Evolutionary conservation across 768 basidiomycete species (phyloP), one percentile per base, ranked within the genome.

Genomic region (Boletus tomentosulus): DNA sequence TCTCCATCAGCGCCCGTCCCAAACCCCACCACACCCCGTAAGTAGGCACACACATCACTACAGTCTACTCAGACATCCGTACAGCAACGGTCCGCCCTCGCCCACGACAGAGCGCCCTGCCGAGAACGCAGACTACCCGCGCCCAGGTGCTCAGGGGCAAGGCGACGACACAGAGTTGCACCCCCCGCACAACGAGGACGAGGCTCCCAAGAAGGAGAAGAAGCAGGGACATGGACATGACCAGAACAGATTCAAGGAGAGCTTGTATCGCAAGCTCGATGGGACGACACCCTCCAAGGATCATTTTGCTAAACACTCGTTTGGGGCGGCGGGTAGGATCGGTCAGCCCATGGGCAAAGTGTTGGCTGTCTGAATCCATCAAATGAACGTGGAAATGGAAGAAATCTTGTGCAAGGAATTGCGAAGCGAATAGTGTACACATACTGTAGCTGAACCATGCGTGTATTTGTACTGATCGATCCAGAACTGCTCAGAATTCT

Each of bases 271-370:
- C 60, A 84, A 83, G 63, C 59, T 68, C 3, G 80, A 82, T 57
- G 69, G 60, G 50, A 80, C 75, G 10, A 67, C 69, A 55, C 83
- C 84, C 4, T 80, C 79, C 30, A 74, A 76, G 55, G 77, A 79
- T 46, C 53, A 62, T 12, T 58, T 66, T 19, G 60, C 62, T 3
- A 66, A 67, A 22, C 75, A 74, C 39, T 65, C 57, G 0, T 77
- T 76, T 57, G 78, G 75, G 16, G 77, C 64, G 11, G 76, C 64
- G 1, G 80, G 77, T 28, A 72, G 84, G 52, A 85, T 86, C 54
- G 75, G 73, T 4, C 84, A 86, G 62, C 84, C 84, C 41, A 77
- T 73, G 46, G 80, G 80, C 28, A 83, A 73, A 57, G 63, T 48
- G 15, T 55, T 77, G 50, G 62, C 63, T 37, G 46, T 72, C 57